A percentile compares a stretch with the other conserved stretches of the same genome.
Evolutionary conservation across 2,329 filamentous ascomycete genomes (phyloP).

Genomic region (Zopfia rhizophila): DNA sequence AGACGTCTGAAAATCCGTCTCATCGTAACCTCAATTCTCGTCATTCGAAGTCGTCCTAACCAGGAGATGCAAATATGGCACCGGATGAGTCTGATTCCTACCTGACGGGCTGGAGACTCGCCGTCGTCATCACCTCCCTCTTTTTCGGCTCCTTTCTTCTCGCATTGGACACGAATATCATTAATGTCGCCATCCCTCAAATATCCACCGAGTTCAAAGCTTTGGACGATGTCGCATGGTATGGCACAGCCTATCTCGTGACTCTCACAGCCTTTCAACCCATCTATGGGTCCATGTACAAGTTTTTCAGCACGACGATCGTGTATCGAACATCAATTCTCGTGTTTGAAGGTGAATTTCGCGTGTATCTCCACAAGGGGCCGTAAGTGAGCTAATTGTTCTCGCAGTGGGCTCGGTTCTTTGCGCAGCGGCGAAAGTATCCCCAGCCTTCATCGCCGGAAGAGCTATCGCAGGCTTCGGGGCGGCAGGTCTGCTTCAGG

Average conservation of each 20-base stretch:
- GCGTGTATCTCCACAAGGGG: not conserved
- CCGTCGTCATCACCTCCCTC: slow-evolving; percentile 16
- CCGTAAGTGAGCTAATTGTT: slow-evolving; percentile 54
- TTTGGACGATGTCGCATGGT: slow-evolving; percentile 52
- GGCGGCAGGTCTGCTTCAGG: slow-evolving; percentile 22
- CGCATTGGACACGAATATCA: slow-evolving; percentile 51
- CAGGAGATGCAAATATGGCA: too few relatives aligned
- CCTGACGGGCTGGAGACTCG: slow-evolving; percentile 12
- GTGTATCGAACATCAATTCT: slow-evolving; percentile 54
- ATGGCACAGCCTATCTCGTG: slow-evolving; percentile 41
- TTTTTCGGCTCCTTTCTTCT: slow-evolving; percentile 25
- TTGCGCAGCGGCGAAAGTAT: slow-evolving; percentile 54
- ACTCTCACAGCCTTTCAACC: slow-evolving; percentile 39
- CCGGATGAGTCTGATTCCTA: too few relatives aligned
- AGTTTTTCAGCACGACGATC: slow-evolving; percentile 56
- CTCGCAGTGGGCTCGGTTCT: slow-evolving; percentile 61
- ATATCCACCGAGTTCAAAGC: slow-evolving; percentile 53
- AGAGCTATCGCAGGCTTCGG: slow-evolving; percentile 20
- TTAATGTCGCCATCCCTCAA: slow-evolving; percentile 51
- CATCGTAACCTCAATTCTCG: too few relatives aligned
- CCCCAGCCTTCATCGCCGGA: slow-evolving; percentile 19
- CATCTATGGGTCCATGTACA: slow-evolving; percentile 53
- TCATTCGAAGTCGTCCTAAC: too few relatives aligned
- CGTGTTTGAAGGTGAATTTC: slow-evolving; percentile 48
- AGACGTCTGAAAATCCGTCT: too few relatives aligned